Evolutionary conservation across 116 monocot genomes (phyloP).

Genomic region (Zostera marina): DNA sequence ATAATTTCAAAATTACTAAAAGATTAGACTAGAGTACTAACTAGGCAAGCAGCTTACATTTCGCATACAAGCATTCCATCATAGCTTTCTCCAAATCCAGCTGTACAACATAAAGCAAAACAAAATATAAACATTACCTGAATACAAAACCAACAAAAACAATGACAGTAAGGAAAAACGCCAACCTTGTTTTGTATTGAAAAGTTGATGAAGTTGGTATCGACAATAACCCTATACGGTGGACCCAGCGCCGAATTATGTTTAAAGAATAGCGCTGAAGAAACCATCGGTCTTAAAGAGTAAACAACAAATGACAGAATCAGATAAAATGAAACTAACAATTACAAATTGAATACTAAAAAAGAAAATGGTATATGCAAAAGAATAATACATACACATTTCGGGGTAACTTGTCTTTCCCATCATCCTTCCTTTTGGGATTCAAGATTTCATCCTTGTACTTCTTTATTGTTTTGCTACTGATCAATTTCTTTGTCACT

Average conservation of each 20-base stretch:
- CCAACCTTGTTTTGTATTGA: conserved; percentile 89
- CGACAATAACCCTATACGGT: conserved; percentile 80
- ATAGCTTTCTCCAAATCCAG: conserved; percentile 92
- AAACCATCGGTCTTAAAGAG: conserved; percentile 36
- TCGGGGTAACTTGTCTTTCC: conserved; percentile 62
- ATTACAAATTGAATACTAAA: background rate
- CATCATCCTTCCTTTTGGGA: conserved; percentile 53
- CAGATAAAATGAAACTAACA: background rate
- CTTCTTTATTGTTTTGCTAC: conserved; percentile 69
- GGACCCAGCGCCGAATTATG: conserved; percentile 88
- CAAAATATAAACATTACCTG: background rate
- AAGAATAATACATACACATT: conserved; percentile 32
- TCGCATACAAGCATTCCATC: conserved; percentile 97
- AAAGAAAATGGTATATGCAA: background rate
- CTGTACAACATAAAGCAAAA: conserved; percentile 17
- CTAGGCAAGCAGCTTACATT: conserved; percentile 30
- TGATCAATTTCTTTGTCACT: conserved; percentile 55
- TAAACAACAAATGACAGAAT: background rate
- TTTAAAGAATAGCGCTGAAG: conserved; percentile 86
- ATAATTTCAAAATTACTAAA: background rate
- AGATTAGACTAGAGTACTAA: background rate
- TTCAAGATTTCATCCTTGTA: conserved; percentile 84
- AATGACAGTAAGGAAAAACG: background rate
- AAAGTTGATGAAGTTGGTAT: conserved; percentile 98
- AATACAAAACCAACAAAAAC: background rate